Base-by-base conservation (phyloP, 2,329 filamentous ascomycete genomes). In the Colletotrichum tanaceti region DNA sequence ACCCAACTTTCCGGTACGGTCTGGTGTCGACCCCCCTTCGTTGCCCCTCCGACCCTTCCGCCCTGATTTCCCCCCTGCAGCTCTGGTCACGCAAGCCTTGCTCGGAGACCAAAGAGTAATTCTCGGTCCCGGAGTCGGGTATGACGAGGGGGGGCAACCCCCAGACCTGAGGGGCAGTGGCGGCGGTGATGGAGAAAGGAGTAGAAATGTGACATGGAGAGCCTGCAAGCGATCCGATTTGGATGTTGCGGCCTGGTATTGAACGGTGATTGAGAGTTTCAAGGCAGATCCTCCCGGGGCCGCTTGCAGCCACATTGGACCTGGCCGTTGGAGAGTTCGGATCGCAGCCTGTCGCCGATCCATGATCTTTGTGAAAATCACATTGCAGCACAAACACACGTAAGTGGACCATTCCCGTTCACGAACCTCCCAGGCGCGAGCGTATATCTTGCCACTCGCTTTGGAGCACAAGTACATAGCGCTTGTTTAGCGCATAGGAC, bases 21-120 rank as follows among this genome's bases (percentile, higher is more conserved):
- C 18, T 58, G 22, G n/a, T 16, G 22, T 3, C 11, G 43, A 22
- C 35, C 11, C 53, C 53, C 53, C 53, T 47, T 24, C 47, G n/a
- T 59, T 59, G 53, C n/a, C 53, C 59, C 61, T 54, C 61, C 24
- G n/a, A 32, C 6, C n/a, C n/a, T 5, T 20, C 50, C 22, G 10
- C 9, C 38, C 11, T 38, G 28, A 4, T 22, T 64, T 53, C 0
- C 24, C 22, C 1, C 32, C 24, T 39, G 24, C 9, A 4, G 58
- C 32, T 20, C 22, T 18, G 11, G 35, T 50, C 43, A 18, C 10
- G n/a, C 5, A 18, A 16, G 20, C 43, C 41, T 35, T 38, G 24
- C 6, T 41, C 20, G 43, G 32, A 20, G 32, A 11, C 16, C 39
- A 63, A n/a, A 52, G 32, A 4, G 38, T 44, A 18, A 16, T 6